phyloP scores from a whole-genome alignment of 1,284 basidiomycete species.

The Rhodotorula sp. region DNA sequence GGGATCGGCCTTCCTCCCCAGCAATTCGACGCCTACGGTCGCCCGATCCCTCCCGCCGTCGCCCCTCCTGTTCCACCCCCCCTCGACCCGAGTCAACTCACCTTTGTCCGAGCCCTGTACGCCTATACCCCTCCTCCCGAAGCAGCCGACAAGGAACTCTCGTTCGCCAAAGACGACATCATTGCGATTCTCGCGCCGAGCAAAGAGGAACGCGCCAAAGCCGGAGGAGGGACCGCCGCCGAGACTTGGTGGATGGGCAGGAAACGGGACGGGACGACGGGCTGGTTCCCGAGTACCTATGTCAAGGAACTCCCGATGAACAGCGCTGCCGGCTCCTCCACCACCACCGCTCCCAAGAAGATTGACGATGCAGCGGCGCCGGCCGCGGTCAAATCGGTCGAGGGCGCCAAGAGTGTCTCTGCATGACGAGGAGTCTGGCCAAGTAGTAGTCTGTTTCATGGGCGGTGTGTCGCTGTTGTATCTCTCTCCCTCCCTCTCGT shows the following conservation, averaged over 20 bases:
- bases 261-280: constrained; percentile 86
- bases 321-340: neutral
- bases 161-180: constrained; percentile 84
- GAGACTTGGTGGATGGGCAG: constrained; percentile 86
- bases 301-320: constrained; percentile 53
- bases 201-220: constrained; percentile 63
- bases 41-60: constrained; percentile 46
- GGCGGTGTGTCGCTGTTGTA: no score
- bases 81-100: constrained; percentile 61
- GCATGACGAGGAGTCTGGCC: neutral
- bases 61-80: constrained; percentile 45
- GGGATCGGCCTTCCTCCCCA: constrained; percentile 46
- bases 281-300: constrained; percentile 95
- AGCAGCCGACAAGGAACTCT: constrained; percentile 67
- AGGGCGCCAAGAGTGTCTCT: constrained; percentile 1
- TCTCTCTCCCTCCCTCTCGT: no score
- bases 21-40: constrained; percentile 42
- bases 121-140: constrained; percentile 48
- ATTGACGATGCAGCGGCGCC: neutral
- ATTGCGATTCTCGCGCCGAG: constrained; percentile 83
- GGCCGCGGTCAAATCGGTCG: neutral
- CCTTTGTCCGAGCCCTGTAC: constrained; percentile 84
- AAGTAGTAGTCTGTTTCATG: no score
- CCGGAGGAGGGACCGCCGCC: neutral
- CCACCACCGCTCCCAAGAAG: no score